A percentile compares a stretch with the other conserved stretches of the same genome.
phyloP scores from a whole-genome alignment of 78 protist genomes.

The Anaeramoeba flamelloides region DNA sequence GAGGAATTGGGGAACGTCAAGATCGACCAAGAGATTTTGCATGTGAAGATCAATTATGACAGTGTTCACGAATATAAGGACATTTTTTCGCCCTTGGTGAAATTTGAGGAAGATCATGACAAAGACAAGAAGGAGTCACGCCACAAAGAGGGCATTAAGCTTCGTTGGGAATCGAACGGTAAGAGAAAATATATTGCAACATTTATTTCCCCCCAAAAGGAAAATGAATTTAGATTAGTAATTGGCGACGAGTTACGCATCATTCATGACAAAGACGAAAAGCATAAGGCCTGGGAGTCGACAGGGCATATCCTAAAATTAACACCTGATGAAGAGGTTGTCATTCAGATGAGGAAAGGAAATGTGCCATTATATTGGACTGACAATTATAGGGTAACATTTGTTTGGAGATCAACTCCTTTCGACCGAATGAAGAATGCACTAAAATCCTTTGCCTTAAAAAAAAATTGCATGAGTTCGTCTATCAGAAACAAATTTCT shows the following conservation, averaged over 20 bases:
- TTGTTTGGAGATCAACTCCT: neutral
- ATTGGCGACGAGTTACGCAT: neutral
- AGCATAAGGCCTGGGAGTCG: neutral
- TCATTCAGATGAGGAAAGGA: neutral
- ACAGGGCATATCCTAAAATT: neutral
- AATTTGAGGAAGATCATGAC: neutral
- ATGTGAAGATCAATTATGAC: neutral
- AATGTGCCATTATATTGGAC: neutral
- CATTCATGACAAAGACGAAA: neutral
- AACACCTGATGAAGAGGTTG: neutral
- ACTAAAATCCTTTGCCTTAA: too few species aligned
- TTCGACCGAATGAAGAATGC: neutral
- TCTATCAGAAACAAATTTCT: too few species aligned
- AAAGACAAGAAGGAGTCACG: neutral
- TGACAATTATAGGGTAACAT: neutral
- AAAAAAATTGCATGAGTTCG: too few species aligned
- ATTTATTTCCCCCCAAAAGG: neutral
- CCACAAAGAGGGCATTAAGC: neutral
- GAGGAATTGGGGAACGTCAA: constrained; percentile 30
- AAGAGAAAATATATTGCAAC: neutral
- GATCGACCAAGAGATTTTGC: too few species aligned
- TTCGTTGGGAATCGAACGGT: neutral
- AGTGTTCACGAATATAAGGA: neutral
- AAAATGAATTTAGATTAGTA: neutral
- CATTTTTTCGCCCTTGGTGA: neutral